Percentiles rank a stretch among this genome's conserved stretches.
Conservation (phyloP, 805 yeast species). For the Kuraishia borneana region DNA sequence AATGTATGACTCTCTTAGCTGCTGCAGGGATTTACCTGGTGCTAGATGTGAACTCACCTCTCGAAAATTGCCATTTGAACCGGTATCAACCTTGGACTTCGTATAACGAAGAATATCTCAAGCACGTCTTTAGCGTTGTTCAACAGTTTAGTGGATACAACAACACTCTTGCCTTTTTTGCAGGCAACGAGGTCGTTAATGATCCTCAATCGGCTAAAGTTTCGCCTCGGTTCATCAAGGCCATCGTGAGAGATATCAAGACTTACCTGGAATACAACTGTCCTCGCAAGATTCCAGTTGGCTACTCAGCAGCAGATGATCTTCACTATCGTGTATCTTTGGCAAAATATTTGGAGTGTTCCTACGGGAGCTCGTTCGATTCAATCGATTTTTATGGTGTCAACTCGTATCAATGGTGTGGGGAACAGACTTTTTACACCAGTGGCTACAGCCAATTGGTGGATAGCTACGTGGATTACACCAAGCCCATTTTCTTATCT, state of each 20-base stretch:
- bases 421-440: conserved; percentile 68
- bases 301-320: conserved; percentile 96
- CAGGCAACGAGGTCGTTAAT: conserved; percentile 86
- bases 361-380: conserved; percentile 28
- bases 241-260: conserved; percentile 74
- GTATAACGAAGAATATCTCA: conserved; percentile 58
- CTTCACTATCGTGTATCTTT: conserved; percentile 63
- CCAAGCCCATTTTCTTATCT: conserved; percentile 77
- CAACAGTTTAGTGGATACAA: conserved; percentile 77
- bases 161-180: conserved; percentile 84
- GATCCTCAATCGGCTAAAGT: conserved; percentile 56
- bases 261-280: conserved; percentile 47
- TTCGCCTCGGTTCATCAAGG: conserved; percentile 72
- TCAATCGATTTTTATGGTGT: conserved; percentile 68
- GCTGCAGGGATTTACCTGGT: conserved; percentile 87
- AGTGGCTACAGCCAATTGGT: conserved; percentile 70
- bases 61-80: conserved; percentile 28
- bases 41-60: conserved; percentile 87
- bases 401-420: conserved; percentile 80
- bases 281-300: conserved; percentile 71
- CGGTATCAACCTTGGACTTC: conserved; percentile 93
- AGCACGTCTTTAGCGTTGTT: conserved; percentile 67
- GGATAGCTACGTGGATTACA: conserved; percentile 52
- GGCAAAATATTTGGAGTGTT: conserved; percentile 73
- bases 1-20: conserved; percentile 86